A percentile compares a stretch with the other conserved stretches of the same genome.
These are phyloP conservation scores for Boletellus ananas DNA, from an alignment of 768 basidiomycete genomes.

Conservation along the genomic window DNA sequence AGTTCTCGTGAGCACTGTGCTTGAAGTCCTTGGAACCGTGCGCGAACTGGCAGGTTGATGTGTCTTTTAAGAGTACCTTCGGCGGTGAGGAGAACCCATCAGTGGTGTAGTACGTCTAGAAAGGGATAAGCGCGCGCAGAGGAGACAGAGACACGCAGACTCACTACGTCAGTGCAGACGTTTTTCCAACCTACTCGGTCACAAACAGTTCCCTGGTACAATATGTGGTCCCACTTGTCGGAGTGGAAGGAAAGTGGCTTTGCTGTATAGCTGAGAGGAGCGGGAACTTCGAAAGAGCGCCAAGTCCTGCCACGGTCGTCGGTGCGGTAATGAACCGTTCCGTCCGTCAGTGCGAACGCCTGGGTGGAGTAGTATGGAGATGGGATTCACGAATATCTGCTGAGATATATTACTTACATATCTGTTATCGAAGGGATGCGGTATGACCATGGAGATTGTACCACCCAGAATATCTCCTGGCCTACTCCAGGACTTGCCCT, in stretches of 20 bases:
- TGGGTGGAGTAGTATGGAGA: slow-evolving; percentile 27
- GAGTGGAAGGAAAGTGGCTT: slow-evolving; percentile 87
- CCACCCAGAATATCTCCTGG: slow-evolving; percentile 52
- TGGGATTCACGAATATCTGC: slow-evolving; percentile 1
- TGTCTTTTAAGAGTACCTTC: slow-evolving; percentile 61
- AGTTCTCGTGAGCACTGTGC: slow-evolving; percentile 65
- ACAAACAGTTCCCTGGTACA: slow-evolving; percentile 77
- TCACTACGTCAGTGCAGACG: slow-evolving; percentile 71
- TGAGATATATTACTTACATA: slow-evolving; percentile 45
- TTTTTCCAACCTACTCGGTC: slow-evolving; percentile 48
- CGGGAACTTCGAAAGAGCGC: slow-evolving; percentile 75
- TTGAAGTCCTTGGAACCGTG: slow-evolving; percentile 83
- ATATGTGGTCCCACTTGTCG: slow-evolving; percentile 68
- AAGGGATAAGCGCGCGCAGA: slow-evolving; percentile 7
- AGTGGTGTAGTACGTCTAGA: slow-evolving; percentile 84
- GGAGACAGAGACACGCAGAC: not conserved
- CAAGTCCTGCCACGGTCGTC: slow-evolving; percentile 85
- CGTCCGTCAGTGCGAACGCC: slow-evolving; percentile 83
- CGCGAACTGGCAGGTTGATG: slow-evolving; percentile 82
- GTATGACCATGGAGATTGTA: slow-evolving; percentile 65
- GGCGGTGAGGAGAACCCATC: slow-evolving; percentile 70
- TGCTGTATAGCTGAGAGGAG: slow-evolving; percentile 39
- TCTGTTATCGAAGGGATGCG: slow-evolving; percentile 81
- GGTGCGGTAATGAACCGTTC: slow-evolving; percentile 81
- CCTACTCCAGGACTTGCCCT: slow-evolving; percentile 70